Evolutionary conservation across 1,284 basidiomycete species (phyloP).

Genomic region (Fistulina hepatica): DNA sequence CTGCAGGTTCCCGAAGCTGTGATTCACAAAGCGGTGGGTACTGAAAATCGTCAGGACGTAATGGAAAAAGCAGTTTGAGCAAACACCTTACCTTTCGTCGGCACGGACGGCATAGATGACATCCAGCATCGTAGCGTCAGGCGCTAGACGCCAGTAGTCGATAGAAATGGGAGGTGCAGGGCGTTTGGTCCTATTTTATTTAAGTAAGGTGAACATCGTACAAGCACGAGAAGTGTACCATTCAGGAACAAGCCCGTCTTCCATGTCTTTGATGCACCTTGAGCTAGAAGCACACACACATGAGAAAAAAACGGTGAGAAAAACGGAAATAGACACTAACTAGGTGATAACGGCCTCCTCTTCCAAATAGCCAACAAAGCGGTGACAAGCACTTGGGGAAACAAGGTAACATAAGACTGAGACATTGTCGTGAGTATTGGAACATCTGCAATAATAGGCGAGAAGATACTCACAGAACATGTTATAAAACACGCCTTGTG

Average conservation of each 20-base stretch:
- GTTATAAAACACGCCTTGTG: constrained; percentile 89
- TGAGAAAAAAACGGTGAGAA: constrained; percentile 2
- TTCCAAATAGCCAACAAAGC: constrained; percentile 87
- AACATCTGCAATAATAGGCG: constrained; percentile 7
- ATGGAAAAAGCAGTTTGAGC: too few relatives aligned
- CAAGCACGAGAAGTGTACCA: constrained; percentile 39
- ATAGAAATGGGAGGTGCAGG: constrained; percentile 86
- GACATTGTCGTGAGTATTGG: constrained; percentile 9
- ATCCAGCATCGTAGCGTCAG: constrained; percentile 72
- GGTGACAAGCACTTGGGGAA: constrained; percentile 78
- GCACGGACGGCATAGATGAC: constrained; percentile 84
- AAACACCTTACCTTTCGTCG: constrained; percentile 59
- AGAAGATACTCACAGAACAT: constrained; percentile 57
- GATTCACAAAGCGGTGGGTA: constrained; percentile 63
- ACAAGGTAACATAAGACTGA: constrained; percentile 73
- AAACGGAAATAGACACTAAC: constrained; percentile 35
- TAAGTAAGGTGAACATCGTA: constrained; percentile 4
- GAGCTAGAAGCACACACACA: constrained; percentile 36
- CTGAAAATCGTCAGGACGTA: neutral
- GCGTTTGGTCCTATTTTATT: constrained; percentile 34
- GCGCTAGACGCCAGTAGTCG: constrained; percentile 82
- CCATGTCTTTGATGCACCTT: constrained; percentile 73
- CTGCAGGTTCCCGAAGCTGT: constrained; percentile 81
- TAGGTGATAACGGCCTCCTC: constrained; percentile 92
- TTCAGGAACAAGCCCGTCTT: constrained; percentile 78